A percentile compares a stretch with the other conserved stretches of the same genome.
phyloP scores from a whole-genome alignment of 2,329 filamentous ascomycete genomes.

The Penicillium corylophilum region DNA sequence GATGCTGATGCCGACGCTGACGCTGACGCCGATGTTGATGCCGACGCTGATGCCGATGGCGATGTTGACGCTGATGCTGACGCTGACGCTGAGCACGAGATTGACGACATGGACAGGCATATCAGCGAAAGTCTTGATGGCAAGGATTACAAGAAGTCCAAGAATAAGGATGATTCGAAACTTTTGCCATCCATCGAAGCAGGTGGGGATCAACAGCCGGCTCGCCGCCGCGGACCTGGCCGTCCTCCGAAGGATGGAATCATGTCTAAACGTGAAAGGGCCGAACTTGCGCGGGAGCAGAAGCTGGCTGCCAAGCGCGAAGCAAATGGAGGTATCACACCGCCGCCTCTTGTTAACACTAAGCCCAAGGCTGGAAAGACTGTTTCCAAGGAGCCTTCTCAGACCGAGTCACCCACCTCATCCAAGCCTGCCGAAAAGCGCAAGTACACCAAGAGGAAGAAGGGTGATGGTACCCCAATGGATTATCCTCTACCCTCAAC shows the following conservation, averaged over 20 bases:
- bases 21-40: background rate
- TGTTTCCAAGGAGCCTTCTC: constrained; percentile 30
- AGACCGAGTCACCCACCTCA: constrained; percentile 34
- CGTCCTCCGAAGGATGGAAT: constrained; percentile 66
- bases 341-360: constrained; percentile 29
- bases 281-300: constrained; percentile 53
- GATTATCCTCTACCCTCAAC: constrained; percentile 46
- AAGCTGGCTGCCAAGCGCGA: constrained; percentile 51
- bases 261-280: constrained; percentile 64
- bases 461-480: constrained; percentile 40
- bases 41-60: constrained; percentile 34
- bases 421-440: constrained; percentile 46
- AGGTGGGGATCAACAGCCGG: constrained; percentile 40
- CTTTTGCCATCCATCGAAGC: constrained; percentile 32
- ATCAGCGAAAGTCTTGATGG: constrained; percentile 31
- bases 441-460: constrained; percentile 51
- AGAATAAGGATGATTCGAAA: constrained; percentile 12
- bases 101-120: constrained; percentile 31
- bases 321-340: constrained; percentile 48
- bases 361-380: constrained; percentile 35
- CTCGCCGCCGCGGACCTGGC: constrained; percentile 55
- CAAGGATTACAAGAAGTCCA: constrained; percentile 24
- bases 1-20: constrained; percentile 10
- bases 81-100: constrained; percentile 43
- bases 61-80: background rate